These are phyloP conservation scores for Nakazawaea wickerhamii DNA, from an alignment of 805 yeast genomes.

Conservation along the genomic window DNA sequence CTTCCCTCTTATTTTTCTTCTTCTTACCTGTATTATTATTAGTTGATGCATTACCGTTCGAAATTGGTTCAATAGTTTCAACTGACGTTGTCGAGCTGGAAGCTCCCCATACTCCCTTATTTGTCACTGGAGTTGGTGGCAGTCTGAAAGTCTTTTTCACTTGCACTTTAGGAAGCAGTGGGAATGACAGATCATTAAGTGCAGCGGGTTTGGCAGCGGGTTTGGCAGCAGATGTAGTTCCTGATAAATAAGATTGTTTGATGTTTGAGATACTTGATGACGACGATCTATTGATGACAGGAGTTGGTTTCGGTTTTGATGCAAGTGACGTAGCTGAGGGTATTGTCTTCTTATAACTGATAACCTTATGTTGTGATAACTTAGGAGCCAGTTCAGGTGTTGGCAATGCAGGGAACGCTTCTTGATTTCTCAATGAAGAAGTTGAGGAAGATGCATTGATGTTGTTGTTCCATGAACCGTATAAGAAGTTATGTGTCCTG, in stretches of 20 bases:
- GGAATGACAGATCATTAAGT: slow-evolving; percentile 34
- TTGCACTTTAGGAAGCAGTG: slow-evolving; percentile 37
- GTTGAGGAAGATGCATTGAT: slow-evolving; percentile 12
- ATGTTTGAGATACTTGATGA: not conserved
- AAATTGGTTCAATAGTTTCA: slow-evolving; percentile 18
- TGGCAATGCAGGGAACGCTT: slow-evolving; percentile 9
- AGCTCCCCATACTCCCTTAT: slow-evolving; percentile 28
- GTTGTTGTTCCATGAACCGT: slow-evolving; percentile 27
- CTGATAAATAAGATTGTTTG: slow-evolving; percentile 9
- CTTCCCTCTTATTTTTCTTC: slow-evolving; percentile 48
- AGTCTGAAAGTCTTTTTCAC: slow-evolving; percentile 55
- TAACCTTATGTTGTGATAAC: slow-evolving; percentile 3
- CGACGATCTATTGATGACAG: slow-evolving; percentile 8
- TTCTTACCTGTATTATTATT: slow-evolving; percentile 25
- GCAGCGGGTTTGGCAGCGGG: slow-evolving; percentile 15
- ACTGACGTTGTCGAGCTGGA: slow-evolving; percentile 3
- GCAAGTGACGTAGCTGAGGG: not conserved
- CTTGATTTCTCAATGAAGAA: slow-evolving; percentile 4
- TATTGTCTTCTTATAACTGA: slow-evolving; percentile 7
- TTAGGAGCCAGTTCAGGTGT: slow-evolving; percentile 7
- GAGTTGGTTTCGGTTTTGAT: slow-evolving; percentile 12
- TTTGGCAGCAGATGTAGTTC: slow-evolving; percentile 17
- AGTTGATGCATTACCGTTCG: slow-evolving; percentile 19
- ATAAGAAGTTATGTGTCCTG: slow-evolving; percentile 15
- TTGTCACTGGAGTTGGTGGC: slow-evolving; percentile 34